Evolutionary conservation across 805 yeast genomes (phyloP).

Genomic region (Barnettozyma salicaria): DNA sequence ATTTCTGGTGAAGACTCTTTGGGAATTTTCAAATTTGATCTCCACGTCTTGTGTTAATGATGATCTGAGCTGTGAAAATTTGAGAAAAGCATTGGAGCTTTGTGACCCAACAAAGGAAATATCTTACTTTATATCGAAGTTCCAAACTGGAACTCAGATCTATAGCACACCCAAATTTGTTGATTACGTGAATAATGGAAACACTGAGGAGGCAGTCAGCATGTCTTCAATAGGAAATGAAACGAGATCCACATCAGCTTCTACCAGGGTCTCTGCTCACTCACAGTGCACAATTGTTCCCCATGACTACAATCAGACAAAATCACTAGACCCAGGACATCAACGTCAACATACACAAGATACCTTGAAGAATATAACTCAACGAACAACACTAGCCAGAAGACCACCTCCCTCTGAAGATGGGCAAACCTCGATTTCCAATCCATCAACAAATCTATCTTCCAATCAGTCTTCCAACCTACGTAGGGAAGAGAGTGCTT

Average conservation of each 20-base stretch:
- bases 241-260: conserved; percentile 19
- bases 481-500: conserved; percentile 22
- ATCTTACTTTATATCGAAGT: conserved; percentile 42
- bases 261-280: conserved; percentile 7
- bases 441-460: conserved; percentile 21
- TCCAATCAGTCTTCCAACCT: conserved; percentile 15
- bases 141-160: conserved; percentile 62
- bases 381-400: conserved; percentile 14
- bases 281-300: not conserved
- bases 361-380: conserved; percentile 10
- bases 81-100: conserved; percentile 61
- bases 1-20: conserved; percentile 60
- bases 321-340: conserved; percentile 7
- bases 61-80: conserved; percentile 69
- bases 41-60: conserved; percentile 74
- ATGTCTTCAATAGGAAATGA: too few relatives aligned
- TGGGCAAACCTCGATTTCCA: conserved; percentile 26
- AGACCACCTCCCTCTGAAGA: conserved; percentile 29
- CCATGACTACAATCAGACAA: not conserved
- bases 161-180: conserved; percentile 55
- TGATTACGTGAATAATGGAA: conserved; percentile 45
- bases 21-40: conserved; percentile 71
- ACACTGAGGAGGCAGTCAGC: conserved; percentile 29
- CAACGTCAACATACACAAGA: conserved; percentile 6
- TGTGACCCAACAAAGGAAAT: conserved; percentile 61